Conservation (phyloP, 2,329 filamentous ascomycete genomes). For the Didymellaceae sp. region DNA sequence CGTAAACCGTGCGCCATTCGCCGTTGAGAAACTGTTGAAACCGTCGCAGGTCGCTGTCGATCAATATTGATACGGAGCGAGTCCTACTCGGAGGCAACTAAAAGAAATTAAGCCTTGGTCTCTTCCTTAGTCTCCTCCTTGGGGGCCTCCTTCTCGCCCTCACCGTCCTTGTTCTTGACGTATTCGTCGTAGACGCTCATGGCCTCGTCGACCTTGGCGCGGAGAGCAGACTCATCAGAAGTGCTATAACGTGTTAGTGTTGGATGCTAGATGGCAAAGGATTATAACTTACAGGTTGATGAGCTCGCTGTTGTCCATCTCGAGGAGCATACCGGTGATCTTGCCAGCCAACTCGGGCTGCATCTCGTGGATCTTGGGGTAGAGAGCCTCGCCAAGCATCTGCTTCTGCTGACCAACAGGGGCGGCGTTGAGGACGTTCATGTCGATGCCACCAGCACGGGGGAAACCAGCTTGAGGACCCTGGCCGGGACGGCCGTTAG, state of each 20-base stretch:
- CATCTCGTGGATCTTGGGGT: slow-evolving; percentile 96
- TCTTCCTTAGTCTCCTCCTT: slow-evolving; percentile 58
- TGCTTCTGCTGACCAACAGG: slow-evolving; percentile 89
- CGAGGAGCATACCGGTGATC: slow-evolving; percentile 99
- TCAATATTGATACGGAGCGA: slow-evolving; percentile 36
- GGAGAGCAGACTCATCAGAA: slow-evolving; percentile 85
- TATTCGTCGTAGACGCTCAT: slow-evolving; percentile 98
- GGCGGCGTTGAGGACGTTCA: slow-evolving; percentile 59
- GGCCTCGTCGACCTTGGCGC: slow-evolving; percentile 96
- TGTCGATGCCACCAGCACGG: slow-evolving; percentile 53
- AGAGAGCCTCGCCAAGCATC: slow-evolving; percentile 95
- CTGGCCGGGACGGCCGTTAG: slow-evolving; percentile 43
- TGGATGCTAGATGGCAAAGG: slow-evolving; percentile 9
- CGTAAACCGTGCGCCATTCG: slow-evolving; percentile 48
- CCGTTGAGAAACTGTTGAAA: slow-evolving; percentile 39
- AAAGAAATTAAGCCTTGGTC: slow-evolving; percentile 46
- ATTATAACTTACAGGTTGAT: slow-evolving; percentile 83
- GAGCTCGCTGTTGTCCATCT: slow-evolving; percentile 97
- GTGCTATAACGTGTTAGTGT: slow-evolving; percentile 65
- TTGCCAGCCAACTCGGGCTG: slow-evolving; percentile 97
- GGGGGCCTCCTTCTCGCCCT: slow-evolving; percentile 45
- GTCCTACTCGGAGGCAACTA: slow-evolving; percentile 40
- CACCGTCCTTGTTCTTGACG: slow-evolving; percentile 74
- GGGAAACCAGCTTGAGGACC: slow-evolving; percentile 42
- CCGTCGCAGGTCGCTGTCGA: slow-evolving; percentile 35